These are phyloP conservation scores for Arthrobotrys sphaeroides DNA, from an alignment of 2,329 filamentous ascomycete genomes.

Conservation along the genomic window DNA sequence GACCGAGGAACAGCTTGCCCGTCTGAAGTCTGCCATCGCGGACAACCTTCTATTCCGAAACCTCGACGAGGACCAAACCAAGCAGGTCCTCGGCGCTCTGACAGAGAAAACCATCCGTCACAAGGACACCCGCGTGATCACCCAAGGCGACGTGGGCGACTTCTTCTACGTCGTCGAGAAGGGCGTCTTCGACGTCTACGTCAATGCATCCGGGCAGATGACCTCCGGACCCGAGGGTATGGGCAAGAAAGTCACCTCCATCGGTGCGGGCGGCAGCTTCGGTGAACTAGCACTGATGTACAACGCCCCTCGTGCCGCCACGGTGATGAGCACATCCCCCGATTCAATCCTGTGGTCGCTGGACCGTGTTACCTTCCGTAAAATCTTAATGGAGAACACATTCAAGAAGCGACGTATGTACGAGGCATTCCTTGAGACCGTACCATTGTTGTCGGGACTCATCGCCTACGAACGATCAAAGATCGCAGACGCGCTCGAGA, in stretches of 20 bases:
- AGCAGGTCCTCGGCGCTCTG: constrained; percentile 86
- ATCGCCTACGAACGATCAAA: constrained; percentile 95
- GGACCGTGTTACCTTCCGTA: constrained; percentile 94
- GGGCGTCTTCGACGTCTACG: constrained; percentile 88
- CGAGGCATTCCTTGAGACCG: constrained; percentile 94
- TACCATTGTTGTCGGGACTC: constrained; percentile 81
- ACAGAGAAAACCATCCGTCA: constrained; percentile 95
- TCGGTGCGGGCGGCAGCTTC: constrained; percentile 89
- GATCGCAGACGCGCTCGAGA: constrained; percentile 95
- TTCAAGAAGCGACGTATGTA: constrained; percentile 97
- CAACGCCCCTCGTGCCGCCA: constrained; percentile 94
- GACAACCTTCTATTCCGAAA: constrained; percentile 94
- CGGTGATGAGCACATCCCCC: constrained; percentile 82
- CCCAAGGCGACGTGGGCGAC: constrained; percentile 93
- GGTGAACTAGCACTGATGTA: constrained; percentile 98
- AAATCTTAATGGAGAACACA: constrained; percentile 97
- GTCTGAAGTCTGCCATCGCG: constrained; percentile 82
- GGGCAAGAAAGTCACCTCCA: constrained; percentile 81
- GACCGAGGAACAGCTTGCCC: constrained; percentile 78
- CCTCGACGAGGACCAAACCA: constrained; percentile 89
- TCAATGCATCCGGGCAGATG: constrained; percentile 79
- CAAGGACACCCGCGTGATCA: constrained; percentile 89
- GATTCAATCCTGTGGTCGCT: constrained; percentile 89
- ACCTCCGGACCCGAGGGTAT: constrained; percentile 83
- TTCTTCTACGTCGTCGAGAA: constrained; percentile 98